Evolutionary conservation across 345 rosid species (phyloP).

Genomic region (Excoecaria agallocha): DNA sequence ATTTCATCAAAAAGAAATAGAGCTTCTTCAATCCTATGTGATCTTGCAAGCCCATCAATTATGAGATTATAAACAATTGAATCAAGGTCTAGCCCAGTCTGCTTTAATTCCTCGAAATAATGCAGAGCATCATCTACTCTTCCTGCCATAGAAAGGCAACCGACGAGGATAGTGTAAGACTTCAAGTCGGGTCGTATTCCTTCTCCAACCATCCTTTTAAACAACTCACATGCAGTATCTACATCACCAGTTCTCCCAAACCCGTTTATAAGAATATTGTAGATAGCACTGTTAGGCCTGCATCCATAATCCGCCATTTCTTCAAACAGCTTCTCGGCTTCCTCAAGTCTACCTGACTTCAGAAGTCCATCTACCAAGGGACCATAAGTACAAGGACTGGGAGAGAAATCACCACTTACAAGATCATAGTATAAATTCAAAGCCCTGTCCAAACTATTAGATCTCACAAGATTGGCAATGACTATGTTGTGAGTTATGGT

Average conservation of each 20-base stretch:
- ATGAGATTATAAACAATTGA: constrained; percentile 69
- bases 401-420: constrained; percentile 63
- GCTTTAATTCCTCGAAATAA: constrained; percentile 65
- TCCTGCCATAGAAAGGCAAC: constrained; percentile 61
- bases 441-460: constrained; percentile 56
- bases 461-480: constrained; percentile 64
- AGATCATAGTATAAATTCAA: constrained; percentile 71
- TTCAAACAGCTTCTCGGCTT: constrained; percentile 66
- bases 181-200: constrained; percentile 87
- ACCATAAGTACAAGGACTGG: constrained; percentile 81
- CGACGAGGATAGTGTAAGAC: constrained; percentile 77
- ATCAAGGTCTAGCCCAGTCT: constrained; percentile 62
- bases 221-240: constrained; percentile 60
- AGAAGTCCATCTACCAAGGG: constrained; percentile 77
- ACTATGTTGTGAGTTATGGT: constrained; percentile 76
- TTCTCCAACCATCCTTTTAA: constrained; percentile 65
- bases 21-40: constrained; percentile 63
- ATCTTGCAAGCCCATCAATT: constrained; percentile 71
- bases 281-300: constrained; percentile 78
- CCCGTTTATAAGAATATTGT: constrained; percentile 84
- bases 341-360: constrained; percentile 61
- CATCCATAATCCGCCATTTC: constrained; percentile 78
- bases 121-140: constrained; percentile 72
- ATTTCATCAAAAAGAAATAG: constrained; percentile 62
- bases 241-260: constrained; percentile 72